Percentiles rank a stretch among this genome's conserved stretches.
Evolutionary conservation across 257 asterid genomes (phyloP).

Genomic region (Phtheirospermum japonicum): DNA sequence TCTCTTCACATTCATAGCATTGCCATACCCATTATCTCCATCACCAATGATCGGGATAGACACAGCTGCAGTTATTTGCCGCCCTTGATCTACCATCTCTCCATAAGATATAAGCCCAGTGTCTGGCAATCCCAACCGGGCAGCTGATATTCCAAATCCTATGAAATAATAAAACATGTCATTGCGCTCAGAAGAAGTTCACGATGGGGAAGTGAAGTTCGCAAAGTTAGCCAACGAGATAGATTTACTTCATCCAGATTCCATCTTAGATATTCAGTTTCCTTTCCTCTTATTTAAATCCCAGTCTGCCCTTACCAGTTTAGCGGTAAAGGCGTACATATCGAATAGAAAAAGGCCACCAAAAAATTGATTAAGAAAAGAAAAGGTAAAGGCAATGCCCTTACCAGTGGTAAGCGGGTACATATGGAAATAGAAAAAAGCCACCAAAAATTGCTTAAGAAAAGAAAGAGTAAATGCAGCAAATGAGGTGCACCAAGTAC

Average conservation of each 20-base stretch:
- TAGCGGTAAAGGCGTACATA: too few relatives aligned
- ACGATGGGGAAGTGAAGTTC: conserved; percentile 11
- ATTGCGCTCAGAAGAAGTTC: neutral
- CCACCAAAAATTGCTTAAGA: too few relatives aligned
- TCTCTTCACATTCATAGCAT: conserved; percentile 94
- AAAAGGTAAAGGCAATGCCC: too few relatives aligned
- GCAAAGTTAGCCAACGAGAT: too few relatives aligned
- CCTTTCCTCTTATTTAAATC: too few relatives aligned
- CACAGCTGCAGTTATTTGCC: conserved; percentile 68
- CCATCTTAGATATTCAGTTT: neutral
- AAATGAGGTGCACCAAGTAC: conserved; percentile 30
- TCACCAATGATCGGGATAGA: conserved; percentile 91
- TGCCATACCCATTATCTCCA: conserved; percentile 96
- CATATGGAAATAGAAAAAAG: neutral
- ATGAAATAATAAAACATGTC: conserved; percentile 26
- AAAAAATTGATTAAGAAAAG: too few relatives aligned
- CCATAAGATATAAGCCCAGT: conserved; percentile 88
- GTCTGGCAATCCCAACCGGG: conserved; percentile 85
- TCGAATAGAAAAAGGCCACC: neutral
- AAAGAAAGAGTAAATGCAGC: too few relatives aligned
- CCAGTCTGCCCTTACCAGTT: too few relatives aligned
- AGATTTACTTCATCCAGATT: too few relatives aligned
- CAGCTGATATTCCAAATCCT: conserved; percentile 96
- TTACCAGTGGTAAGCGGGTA: too few relatives aligned
- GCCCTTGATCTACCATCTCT: conserved; percentile 92